Evolutionary conservation across 2,329 filamentous ascomycete species (phyloP), one percentile per base, ranked within the genome.

Genomic region (Triangularia setosa): DNA sequence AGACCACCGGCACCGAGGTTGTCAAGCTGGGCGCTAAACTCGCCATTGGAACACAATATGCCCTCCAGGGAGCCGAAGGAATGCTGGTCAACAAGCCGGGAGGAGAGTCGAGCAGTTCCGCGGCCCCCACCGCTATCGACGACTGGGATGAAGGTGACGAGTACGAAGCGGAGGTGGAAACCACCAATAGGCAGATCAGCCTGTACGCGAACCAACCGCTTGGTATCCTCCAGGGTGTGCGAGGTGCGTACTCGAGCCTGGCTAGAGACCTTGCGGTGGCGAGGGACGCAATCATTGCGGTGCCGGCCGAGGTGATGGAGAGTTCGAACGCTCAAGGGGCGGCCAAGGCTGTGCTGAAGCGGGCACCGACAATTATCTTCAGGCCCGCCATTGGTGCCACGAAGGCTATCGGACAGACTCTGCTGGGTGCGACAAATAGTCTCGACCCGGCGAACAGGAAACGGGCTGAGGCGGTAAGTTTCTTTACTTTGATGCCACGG

Each of bases 141-240:
- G 64, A 66, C 27, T 65, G 62, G 57, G 64, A 68, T 2, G 65
- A 57, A 4, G 56, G 52, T 33, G 63, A 64, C 25, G 68, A 66
- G 2, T 65, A 52, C 61, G 64, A 59, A 18, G 88, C 89, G 9
- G 86, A 87, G 0, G 88, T 91, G 40, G 83, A 88, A 16, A 89
- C 91, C 63, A 87, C 91, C 68, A 85, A 83, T 65, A 92, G 91
- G 70, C 90, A 91, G 67, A 91, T 97, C 67, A 96, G 91, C 9
- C 85, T 94, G 1, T 99, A 99, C 73, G 95, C 96, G 0, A 91
- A 98, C 71, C 95, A 98, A 73, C 96, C 96, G 0, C 86, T 95
- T 1, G 92, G 92, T 1, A 90, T 99, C 2, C 83, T 94, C 3
- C 91, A 96, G 71, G 95, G 95, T 3, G 80, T 99, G 16, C 85